Evolutionary conservation across 441 rosid genomes (phyloP), one percentile per base, ranked within the genome.

Genomic region (Lepidium campestre): DNA sequence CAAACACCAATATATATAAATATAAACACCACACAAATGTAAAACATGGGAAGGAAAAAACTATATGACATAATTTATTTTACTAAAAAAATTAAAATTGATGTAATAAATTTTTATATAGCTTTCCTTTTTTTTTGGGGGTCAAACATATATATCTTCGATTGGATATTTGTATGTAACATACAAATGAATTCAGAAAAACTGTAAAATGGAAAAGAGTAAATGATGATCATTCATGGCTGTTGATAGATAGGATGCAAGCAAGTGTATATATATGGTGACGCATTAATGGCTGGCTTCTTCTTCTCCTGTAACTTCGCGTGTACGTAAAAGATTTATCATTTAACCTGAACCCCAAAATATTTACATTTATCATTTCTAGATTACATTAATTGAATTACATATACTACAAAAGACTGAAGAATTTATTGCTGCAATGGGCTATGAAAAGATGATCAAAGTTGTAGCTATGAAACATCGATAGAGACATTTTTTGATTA

Each of bases 401-500:
- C n/a, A n/a, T n/a, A n/a, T n/a, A n/a, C n/a, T n/a, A n/a, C n/a
- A n/a, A n/a, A n/a, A n/a, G n/a, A n/a, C n/a, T n/a, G n/a, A n/a
- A n/a, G n/a, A n/a, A n/a, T n/a, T n/a, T n/a, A n/a, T n/a, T n/a
- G n/a, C n/a, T n/a, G n/a, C n/a, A n/a, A n/a, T n/a, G 32, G 20
- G 62, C 42, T 65, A 50, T 58, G 67, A 65, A 72, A 50, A 72
- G 71, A 72, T 72, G 71, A 71, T 65, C 76, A 72, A 58, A 72
- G 62, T 41, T 49, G 55, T 32, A 49, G 41, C n/a, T n/a, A n/a
- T n/a, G n/a, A n/a, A n/a, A n/a, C n/a, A n/a, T n/a, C n/a, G n/a
- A n/a, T n/a, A n/a, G n/a, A n/a, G n/a, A n/a, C n/a, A n/a, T n/a
- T n/a, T n/a, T n/a, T n/a, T n/a, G n/a, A n/a, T n/a, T n/a, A n/a